Base-by-base conservation (phyloP, 2,329 filamentous ascomycete genomes). In the Acrodontium crateriforme region DNA sequence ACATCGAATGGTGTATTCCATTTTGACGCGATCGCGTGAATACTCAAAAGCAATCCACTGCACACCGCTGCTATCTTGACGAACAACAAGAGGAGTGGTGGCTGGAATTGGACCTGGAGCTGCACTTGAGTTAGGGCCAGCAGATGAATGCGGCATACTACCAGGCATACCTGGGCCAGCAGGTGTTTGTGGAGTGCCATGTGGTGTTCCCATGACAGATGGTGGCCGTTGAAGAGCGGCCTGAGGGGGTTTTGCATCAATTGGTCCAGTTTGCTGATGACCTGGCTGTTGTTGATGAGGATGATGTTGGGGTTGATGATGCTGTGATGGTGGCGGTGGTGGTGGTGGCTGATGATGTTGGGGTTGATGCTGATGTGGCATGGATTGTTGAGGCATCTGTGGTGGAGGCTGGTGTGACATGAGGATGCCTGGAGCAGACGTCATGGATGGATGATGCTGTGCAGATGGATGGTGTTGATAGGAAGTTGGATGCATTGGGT, bases 41-140 rank as follows among this genome's bases (percentile, higher is more conserved):
- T 98, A 98, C 55, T 98, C 89, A 38, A 95, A 98, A 1, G 84
- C 84, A 47, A 95, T 95, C 89, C 89, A 95, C 55, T 95, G 89
- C 5, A 95, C 87, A 6, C 89, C 89, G 42, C 93, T 95, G 49
- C 82, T 79, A 46, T 95, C 89, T 56, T 95, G 87, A 41, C 85
- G 68, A 14, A 95, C 87, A 6, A 95, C 85, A 6, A 94, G 64
- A 0, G 89, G 89, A 0, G 89, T 95, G 3, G 89, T 98, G 1
- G 89, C 89, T 9, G 89, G 89, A 45, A 98, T 98, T 0, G 89
- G 89, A 2, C 89, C 89, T 5, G 89, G 89, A 1, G 89, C 89
- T 18, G 87, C 84, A 47, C 85, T 93, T 8, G 84, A 77, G 52
- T 89, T 92, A 17, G 83, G 70, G 13, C 72, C 76, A 29, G 54